A percentile compares a stretch with the other conserved stretches of the same genome.
Conservation (phyloP, 2,329 filamentous ascomycete genomes). For the Torrubiella hemipterigena region DNA sequence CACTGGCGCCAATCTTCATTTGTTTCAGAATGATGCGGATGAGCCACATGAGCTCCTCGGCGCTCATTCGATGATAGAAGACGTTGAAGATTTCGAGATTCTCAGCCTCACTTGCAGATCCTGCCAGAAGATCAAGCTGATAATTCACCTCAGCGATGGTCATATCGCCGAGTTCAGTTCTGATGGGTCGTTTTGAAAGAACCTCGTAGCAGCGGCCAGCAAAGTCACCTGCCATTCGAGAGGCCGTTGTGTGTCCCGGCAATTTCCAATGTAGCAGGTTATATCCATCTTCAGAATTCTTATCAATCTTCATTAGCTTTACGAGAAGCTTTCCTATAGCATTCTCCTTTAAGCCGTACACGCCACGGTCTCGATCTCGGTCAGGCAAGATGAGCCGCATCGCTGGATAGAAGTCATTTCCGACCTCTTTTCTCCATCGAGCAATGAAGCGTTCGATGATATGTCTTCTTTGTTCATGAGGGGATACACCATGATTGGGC, state of each 20-base stretch:
- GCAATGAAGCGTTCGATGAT: constrained; percentile 81
- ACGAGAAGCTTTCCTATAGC: constrained; percentile 83
- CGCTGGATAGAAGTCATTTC: constrained; percentile 85
- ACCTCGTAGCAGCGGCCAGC: constrained; percentile 80
- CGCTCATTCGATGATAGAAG: constrained; percentile 86
- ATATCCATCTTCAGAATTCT: constrained; percentile 77
- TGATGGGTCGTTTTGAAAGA: constrained; percentile 70
- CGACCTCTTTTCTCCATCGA: constrained; percentile 78
- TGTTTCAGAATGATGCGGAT: constrained; percentile 84
- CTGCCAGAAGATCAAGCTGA: constrained; percentile 66
- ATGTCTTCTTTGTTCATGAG: constrained; percentile 65
- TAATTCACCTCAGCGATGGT: constrained; percentile 83
- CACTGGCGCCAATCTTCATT: constrained; percentile 64
- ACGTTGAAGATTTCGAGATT: constrained; percentile 70
- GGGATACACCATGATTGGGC: constrained; percentile 50
- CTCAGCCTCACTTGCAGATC: constrained; percentile 66
- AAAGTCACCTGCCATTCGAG: constrained; percentile 76
- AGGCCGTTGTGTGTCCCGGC: constrained; percentile 54
- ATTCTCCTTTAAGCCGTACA: constrained; percentile 92
- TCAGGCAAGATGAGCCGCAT: constrained; percentile 85
- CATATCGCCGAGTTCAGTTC: constrained; percentile 63
- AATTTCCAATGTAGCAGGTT: constrained; percentile 87
- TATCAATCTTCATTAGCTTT: constrained; percentile 83
- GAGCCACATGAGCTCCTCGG: constrained; percentile 87
- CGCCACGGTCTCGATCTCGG: constrained; percentile 81